Evolutionary conservation across 495 filamentous ascomycete genomes (phyloP).

Genomic region (Annulohypoxylon stygium): DNA sequence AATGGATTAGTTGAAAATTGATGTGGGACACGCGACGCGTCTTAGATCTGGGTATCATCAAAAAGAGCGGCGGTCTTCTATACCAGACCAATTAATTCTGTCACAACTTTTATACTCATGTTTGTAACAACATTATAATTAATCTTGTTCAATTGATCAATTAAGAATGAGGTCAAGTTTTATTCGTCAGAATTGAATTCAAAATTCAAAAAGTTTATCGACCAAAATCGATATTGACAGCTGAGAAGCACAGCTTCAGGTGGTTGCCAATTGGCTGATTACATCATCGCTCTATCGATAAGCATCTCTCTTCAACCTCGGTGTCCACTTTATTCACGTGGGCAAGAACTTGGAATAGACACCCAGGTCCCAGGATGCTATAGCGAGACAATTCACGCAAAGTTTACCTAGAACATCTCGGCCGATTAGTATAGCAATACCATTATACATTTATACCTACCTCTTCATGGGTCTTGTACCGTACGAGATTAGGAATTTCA

Average conservation of each 20-base stretch:
- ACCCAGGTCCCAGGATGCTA: background rate
- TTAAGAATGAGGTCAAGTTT: background rate
- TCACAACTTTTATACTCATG: background rate
- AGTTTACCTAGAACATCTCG: background rate
- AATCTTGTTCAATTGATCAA: background rate
- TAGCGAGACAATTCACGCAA: background rate
- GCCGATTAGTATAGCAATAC: background rate
- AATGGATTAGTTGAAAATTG: constrained; percentile 11
- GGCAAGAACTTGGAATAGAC: background rate
- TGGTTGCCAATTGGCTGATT: constrained; percentile 9
- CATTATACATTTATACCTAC: background rate
- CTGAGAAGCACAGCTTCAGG: background rate
- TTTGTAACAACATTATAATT: background rate
- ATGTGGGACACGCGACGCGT: constrained; percentile 47
- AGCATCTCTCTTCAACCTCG: background rate
- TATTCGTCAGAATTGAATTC: background rate
- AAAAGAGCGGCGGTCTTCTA: background rate
- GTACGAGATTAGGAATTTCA: background rate
- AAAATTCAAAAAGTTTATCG: background rate
- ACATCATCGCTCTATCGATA: constrained; percentile 17
- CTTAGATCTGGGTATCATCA: constrained; percentile 16
- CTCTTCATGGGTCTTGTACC: background rate
- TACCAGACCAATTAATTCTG: background rate
- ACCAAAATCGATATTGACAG: constrained; percentile 11
- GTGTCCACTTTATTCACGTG: background rate